Base-by-base conservation (phyloP, 371 early-diverging fungal genomes). In the Rhizopus arrhizus region DNA sequence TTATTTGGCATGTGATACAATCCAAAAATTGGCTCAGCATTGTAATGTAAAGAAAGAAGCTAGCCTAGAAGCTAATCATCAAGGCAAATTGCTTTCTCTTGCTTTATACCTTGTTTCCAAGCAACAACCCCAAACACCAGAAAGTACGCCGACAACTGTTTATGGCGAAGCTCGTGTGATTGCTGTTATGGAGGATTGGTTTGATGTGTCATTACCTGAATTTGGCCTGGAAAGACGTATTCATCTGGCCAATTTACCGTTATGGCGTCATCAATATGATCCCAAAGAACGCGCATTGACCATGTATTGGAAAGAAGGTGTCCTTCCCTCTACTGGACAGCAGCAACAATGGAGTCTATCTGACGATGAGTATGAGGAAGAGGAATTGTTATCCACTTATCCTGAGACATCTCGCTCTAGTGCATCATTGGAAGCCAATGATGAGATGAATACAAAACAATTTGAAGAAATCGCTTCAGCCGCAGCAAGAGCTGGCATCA, bases 11-110 rank as follows among this genome's bases (percentile, higher is more conserved):
- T 61, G 76, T n/a, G 76, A 76, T 35, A 72, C 70, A 4, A 66
- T 84, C 4, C 80, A 80, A n/a, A 74, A 73, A 29, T 73, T 83
- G 43, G 86, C 91, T 2, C 82, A 82, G 42, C 85, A 81, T 31
- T 92, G 92, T 76, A 91, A 94, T 56, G 70, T 79, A n/a, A 81
- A 85, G 56, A 95, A 94, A 71, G 82, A 85, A 45, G 81, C 82
- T 0, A 75, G 87, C 11, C 79, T 88, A 51, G 77, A 70, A 57
- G 94, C 94, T 0, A 85, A 89, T 64, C 89, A 91, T 40, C 89
- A 90, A 51, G 85, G 88, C 52, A 75, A 78, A 46, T 56, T 81
- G 10, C 70, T 93, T 4, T 92, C 80, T 64, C 71, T 91, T 36
- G 78, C 82, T n/a, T 77, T 77, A 38, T 86, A 86, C 54, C 67